A percentile compares a stretch with the other conserved stretches of the same genome.
Evolutionary conservation across 2,329 filamentous ascomycete species (phyloP).

Genomic region (Chaetomium sp.): DNA sequence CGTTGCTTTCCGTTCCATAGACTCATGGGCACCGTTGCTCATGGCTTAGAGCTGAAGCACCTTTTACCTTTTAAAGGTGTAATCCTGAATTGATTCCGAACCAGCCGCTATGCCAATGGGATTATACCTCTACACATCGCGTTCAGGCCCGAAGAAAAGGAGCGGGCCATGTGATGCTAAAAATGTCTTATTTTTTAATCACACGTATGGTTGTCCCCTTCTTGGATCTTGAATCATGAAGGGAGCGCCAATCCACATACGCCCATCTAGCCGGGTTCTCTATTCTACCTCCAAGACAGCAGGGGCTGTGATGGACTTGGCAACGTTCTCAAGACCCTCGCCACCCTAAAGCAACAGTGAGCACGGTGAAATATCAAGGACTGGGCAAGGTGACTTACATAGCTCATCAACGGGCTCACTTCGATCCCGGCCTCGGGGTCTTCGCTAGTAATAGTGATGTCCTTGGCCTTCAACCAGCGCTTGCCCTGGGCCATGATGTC

Average conservation of each 20-base stretch:
- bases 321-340: constrained; percentile 61
- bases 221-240: neutral
- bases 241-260: too few relatives aligned
- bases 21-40: neutral
- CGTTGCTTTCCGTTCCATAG: constrained; percentile 8
- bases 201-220: neutral
- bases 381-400: constrained; percentile 64
- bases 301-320: constrained; percentile 55
- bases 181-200: neutral
- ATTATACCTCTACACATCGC: neutral
- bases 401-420: constrained; percentile 90
- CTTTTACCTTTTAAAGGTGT: neutral
- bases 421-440: constrained; percentile 71
- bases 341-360: constrained; percentile 52
- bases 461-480: constrained; percentile 80
- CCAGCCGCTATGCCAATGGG: constrained; percentile 7
- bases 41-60: neutral
- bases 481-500: constrained; percentile 90
- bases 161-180: neutral
- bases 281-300: constrained; percentile 53
- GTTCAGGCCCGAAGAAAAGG: neutral
- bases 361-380: constrained; percentile 6
- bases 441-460: constrained; percentile 71
- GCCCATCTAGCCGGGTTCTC: neutral
- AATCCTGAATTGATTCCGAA: neutral